phyloP scores from a whole-genome alignment of 768 basidiomycete genomes.

The Termitomyces sp. region DNA sequence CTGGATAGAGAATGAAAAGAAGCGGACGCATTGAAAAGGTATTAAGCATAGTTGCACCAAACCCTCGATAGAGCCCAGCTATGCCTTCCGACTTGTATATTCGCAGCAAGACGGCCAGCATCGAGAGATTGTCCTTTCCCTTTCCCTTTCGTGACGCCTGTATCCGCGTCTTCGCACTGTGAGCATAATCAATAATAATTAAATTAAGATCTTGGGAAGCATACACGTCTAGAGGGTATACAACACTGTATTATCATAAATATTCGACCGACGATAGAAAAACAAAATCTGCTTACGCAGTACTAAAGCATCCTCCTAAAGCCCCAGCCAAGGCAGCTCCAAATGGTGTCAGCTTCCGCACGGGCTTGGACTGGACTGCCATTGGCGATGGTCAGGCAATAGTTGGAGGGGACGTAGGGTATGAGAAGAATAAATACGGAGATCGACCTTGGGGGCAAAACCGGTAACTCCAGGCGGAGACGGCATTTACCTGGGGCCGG shows the following conservation, averaged over 20 bases:
- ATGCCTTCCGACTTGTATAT: constrained; percentile 82
- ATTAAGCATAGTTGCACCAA: constrained; percentile 95
- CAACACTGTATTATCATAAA: constrained; percentile 46
- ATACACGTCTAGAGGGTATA: constrained; percentile 94
- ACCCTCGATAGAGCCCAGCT: constrained; percentile 82
- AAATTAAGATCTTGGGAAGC: constrained; percentile 19
- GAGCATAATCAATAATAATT: constrained; percentile 1
- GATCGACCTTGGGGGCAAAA: not conserved
- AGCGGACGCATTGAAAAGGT: constrained; percentile 94
- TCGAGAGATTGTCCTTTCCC: constrained; percentile 48
- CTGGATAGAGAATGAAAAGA: not conserved
- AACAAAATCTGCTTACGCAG: constrained; percentile 59
- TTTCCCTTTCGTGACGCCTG: constrained; percentile 67
- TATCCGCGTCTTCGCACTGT: constrained; percentile 89
- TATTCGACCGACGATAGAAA: not conserved
- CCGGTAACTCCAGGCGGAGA: not conserved
- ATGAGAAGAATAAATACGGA: constrained; percentile 14
- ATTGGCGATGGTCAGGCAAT: constrained; percentile 22
- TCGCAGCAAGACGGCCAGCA: constrained; percentile 59
- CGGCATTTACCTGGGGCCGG: constrained; percentile 13
- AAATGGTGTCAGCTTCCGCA: constrained; percentile 74
- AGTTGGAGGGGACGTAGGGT: constrained; percentile 4
- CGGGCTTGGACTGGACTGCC: constrained; percentile 52
- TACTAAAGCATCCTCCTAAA: constrained; percentile 88
- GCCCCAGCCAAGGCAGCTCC: constrained; percentile 91